Evolutionary conservation across 192 early-diverging fungal species (phyloP), one percentile per base, ranked within the genome.

Genomic region (Mortierella antarctica): DNA sequence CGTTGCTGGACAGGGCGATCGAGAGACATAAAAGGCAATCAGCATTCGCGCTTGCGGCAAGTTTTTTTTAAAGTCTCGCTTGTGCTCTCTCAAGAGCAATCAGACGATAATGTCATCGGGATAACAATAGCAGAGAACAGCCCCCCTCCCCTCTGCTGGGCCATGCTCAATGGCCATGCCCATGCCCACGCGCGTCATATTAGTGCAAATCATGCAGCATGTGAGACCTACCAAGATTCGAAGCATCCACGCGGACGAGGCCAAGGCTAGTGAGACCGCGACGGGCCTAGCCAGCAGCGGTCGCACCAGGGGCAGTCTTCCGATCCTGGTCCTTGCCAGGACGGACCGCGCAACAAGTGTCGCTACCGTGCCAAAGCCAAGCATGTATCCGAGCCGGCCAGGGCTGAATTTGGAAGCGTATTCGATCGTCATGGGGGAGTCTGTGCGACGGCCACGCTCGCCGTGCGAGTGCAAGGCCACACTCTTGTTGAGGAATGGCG

Each of bases 401-500:
- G 65, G 65, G 7, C 51, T 65, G 60, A 80, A 60, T 55, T 67
- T 56, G 6, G 68, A 65, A 1, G 65, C 14, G 23, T 67, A 80
- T 31, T 80, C 77, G 60, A 72, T 59, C n/a, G 64, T 74, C 44
- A 71, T 49, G 40, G 71, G 74, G 4, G 62, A 47, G 49, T 49
- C 60, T 55, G 54, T 77, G 49, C 79, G 83, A 48, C 73, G 72
- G 57, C 74, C 67, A 17, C 79, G 80, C 45, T 85, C 83, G 31
- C 31, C 31, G 59, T 85, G 76, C 21, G 79, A 54, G 39, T 86
- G 83, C n/a, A 81, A 48, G 12, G 85, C 83, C 7, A 73, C 64
- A 15, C 44, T 71, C 49, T 86, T 84, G 57, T 83, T 90, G 5
- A 90, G 65, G 21, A 90, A 77, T 7, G 87, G 85, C 0, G 89